phyloP scores from a whole-genome alignment of 805 yeast species.

The Starmerella asiatica region DNA sequence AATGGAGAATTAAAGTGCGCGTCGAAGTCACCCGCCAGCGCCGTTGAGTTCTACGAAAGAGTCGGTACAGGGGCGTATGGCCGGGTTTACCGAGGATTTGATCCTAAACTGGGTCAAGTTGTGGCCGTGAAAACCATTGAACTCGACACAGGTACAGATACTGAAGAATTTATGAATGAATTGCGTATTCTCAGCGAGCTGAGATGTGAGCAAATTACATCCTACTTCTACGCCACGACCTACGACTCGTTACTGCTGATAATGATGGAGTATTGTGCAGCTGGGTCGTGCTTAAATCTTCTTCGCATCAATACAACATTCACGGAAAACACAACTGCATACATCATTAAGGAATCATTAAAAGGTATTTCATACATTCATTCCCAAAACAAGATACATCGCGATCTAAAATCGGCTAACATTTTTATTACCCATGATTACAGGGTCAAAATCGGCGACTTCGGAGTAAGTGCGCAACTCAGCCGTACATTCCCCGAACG shows the following conservation, averaged over 20 bases:
- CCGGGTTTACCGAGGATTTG: slow-evolving; percentile 23
- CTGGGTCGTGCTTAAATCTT: slow-evolving; percentile 72
- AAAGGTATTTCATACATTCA: slow-evolving; percentile 69
- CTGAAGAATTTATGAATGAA: slow-evolving; percentile 59
- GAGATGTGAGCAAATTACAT: slow-evolving; percentile 53
- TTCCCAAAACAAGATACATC: slow-evolving; percentile 59
- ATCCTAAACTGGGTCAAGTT: slow-evolving; percentile 29
- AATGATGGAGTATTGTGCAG: slow-evolving; percentile 91
- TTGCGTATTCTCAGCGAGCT: slow-evolving; percentile 59
- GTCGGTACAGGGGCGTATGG: slow-evolving; percentile 23
- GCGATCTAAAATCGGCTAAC: slow-evolving; percentile 87
- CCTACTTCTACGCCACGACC: slow-evolving; percentile 49
- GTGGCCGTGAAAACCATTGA: slow-evolving; percentile 85
- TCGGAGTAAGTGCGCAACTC: slow-evolving; percentile 83
- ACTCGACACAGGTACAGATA: slow-evolving; percentile 63
- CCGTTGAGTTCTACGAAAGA: slow-evolving; percentile 12
- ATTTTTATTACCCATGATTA: slow-evolving; percentile 61
- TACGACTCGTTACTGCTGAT: slow-evolving; percentile 67
- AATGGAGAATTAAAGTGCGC: too few species aligned
- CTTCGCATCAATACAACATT: slow-evolving; percentile 42
- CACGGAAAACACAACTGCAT: slow-evolving; percentile 46
- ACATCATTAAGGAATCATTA: slow-evolving; percentile 49
- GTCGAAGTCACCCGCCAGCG: slow-evolving; percentile 4
- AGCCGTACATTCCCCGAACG: slow-evolving; percentile 39
- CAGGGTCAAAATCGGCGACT: slow-evolving; percentile 70